Percentiles rank a stretch among this genome's conserved stretches.
Evolutionary conservation across 768 basidiomycete genomes (phyloP).

Genomic region (Termitomyces sp.): DNA sequence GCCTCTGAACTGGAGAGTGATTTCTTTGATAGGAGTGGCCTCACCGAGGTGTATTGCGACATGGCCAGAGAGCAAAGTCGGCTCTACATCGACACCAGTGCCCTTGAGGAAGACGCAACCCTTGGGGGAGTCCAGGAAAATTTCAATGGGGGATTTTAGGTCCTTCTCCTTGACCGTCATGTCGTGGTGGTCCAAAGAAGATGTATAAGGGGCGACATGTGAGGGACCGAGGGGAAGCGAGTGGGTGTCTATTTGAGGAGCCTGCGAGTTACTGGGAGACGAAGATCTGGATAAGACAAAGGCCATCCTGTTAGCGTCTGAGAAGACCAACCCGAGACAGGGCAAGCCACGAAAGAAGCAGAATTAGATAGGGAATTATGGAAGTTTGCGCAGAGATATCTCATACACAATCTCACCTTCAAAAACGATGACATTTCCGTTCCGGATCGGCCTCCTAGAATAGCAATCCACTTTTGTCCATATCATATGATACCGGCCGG

Average conservation of each 20-base stretch:
- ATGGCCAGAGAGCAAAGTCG: constrained; percentile 74
- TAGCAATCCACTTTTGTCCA: background rate
- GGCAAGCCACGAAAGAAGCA: background rate
- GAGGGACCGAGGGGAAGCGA: background rate
- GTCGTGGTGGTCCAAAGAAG: constrained; percentile 10
- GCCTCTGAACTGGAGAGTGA: constrained; percentile 79
- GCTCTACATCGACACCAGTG: constrained; percentile 77
- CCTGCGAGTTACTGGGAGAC: constrained; percentile 4
- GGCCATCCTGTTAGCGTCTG: constrained; percentile 12
- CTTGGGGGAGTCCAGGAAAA: constrained; percentile 61
- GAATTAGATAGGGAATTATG: background rate
- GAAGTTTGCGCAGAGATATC: background rate
- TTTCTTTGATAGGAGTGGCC: constrained; percentile 77
- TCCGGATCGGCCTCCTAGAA: background rate
- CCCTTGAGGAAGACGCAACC: constrained; percentile 63
- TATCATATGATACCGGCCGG: background rate
- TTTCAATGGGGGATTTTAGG: constrained; percentile 55
- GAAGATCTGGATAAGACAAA: constrained; percentile 18
- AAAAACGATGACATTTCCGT: background rate
- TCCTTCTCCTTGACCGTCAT: constrained; percentile 42
- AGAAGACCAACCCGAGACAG: background rate
- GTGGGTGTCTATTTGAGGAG: constrained; percentile 10
- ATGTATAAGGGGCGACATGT: constrained; percentile 2
- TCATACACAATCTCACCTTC: background rate
- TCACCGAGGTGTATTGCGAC: constrained; percentile 77